These are phyloP conservation scores for Mycena crocata DNA, from an alignment of 768 basidiomycete species.

Conservation along the genomic window DNA sequence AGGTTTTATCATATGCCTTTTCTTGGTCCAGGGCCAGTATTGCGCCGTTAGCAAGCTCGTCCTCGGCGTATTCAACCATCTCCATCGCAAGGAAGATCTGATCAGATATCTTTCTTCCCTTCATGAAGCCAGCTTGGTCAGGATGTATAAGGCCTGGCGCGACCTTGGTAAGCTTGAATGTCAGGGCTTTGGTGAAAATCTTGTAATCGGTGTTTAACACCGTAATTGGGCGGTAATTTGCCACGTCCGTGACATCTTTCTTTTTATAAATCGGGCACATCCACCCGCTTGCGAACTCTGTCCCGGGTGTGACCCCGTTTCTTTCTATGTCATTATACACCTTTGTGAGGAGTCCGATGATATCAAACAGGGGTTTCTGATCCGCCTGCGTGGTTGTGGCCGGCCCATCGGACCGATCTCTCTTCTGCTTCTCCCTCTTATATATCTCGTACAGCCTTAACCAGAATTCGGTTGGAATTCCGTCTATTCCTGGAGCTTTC, in stretches of 20 bases:
- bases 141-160: background rate
- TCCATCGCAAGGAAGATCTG: slow-evolving; percentile 27
- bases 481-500: no score
- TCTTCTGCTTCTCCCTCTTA: no score
- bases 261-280: slow-evolving; percentile 11
- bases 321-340: slow-evolving; percentile 17
- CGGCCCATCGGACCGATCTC: no score
- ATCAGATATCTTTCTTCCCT: background rate
- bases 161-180: background rate
- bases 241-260: background rate
- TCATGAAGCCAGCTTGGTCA: slow-evolving; percentile 12
- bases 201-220: slow-evolving; percentile 12
- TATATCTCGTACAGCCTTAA: no score
- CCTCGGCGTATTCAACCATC: slow-evolving; percentile 11
- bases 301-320: background rate
- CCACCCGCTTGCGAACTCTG: slow-evolving; percentile 1
- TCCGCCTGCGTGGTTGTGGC: no score
- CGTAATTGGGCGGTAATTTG: slow-evolving; percentile 8
- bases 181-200: slow-evolving; percentile 7
- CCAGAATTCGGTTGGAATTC: no score
- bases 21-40: no score
- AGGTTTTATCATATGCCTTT: no score
- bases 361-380: no score
- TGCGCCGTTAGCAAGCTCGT: no score
- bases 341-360: no score